Evolutionary conservation across 2,329 filamentous ascomycete species (phyloP), one percentile per base, ranked within the genome.

Genomic region (Penicillium sp.): DNA sequence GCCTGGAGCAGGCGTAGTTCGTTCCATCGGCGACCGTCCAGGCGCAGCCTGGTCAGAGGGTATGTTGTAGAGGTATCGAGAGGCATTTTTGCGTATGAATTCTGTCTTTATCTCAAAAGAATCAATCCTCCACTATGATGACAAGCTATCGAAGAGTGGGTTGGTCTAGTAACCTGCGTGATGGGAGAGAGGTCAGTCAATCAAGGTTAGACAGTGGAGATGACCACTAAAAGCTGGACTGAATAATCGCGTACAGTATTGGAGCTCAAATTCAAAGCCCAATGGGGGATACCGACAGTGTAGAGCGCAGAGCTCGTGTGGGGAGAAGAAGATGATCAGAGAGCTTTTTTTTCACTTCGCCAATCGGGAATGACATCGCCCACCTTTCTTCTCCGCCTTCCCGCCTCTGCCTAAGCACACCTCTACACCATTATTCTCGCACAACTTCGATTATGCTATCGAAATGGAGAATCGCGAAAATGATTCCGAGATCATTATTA

Each of bases 31-130:
- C 95, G 88, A 60, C 90, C 90, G 71, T 90, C 93, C 64, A 91
- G 87, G 70, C 90, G 89, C 61, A 93, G 83, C 53, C 95, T 89
- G 61, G 92, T 92, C 61, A 97, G 86, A 50, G 87, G 87, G 81
- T 97, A 98, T 60, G 91, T 92, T 51, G 91, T 92, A 13, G 91
- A 93, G 8, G 92, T 96, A 78, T 97, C 93, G 74, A 98, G 91
- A 57, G 93, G 93, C 93, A 97, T 97, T 66, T 63, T 77, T 42
- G 19, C n/a, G n/a, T 11, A 21, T 42, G 4, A 8, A 5, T 42
- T 23, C 10, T 8, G 9, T 21, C 1, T 23, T 3, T 21, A 7
- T 42, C n/a, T 14, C 5, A 42, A 42, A 42, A 14, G 9, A 23
- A 42, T 23, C 2, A 23, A 13, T 23, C 3, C 10, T 39, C 4